These are phyloP conservation scores for Chaetomium globosum DNA, from an alignment of 2,329 filamentous ascomycete genomes.

Conservation along the genomic window DNA sequence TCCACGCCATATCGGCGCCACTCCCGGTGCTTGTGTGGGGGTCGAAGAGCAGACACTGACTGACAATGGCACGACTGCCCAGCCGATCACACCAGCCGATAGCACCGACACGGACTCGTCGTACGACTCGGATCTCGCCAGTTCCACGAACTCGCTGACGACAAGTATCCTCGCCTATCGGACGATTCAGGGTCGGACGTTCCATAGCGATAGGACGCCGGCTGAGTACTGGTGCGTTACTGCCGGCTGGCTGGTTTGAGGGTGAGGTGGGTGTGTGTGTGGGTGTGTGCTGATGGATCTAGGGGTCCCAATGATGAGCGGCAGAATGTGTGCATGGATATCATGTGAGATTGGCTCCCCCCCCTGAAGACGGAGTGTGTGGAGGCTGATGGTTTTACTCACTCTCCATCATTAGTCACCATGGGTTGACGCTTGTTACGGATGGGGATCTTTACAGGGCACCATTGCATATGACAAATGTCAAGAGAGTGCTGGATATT, in stretches of 20 bases:
- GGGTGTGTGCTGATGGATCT: not conserved
- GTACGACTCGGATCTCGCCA: constrained; percentile 11
- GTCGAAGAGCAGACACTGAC: no score
- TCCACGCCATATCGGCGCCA: no score
- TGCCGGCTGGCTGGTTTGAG: no score
- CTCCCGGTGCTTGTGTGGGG: no score
- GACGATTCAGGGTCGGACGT: constrained; percentile 31
- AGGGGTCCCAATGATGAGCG: constrained; percentile 32
- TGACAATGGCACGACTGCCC: no score
- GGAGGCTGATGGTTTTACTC: not conserved
- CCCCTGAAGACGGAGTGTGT: not conserved
- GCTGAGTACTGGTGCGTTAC: constrained; percentile 23
- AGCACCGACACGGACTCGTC: constrained; percentile 28
- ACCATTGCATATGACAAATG: constrained; percentile 23
- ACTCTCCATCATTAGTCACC: constrained; percentile 19
- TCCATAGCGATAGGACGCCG: constrained; percentile 26
- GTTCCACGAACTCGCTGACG: constrained; percentile 30
- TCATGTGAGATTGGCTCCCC: not conserved
- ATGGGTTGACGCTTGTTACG: constrained; percentile 24
- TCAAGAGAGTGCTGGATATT: constrained; percentile 31
- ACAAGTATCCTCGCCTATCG: constrained; percentile 31
- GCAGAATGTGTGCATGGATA: constrained; percentile 29
- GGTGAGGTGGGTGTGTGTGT: no score
- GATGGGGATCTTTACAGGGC: constrained; percentile 27
- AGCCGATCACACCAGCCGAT: not conserved